Evolutionary conservation across 2,329 filamentous ascomycete genomes (phyloP), one percentile per base, ranked within the genome.

Genomic region (Metarhizium anisopliae): DNA sequence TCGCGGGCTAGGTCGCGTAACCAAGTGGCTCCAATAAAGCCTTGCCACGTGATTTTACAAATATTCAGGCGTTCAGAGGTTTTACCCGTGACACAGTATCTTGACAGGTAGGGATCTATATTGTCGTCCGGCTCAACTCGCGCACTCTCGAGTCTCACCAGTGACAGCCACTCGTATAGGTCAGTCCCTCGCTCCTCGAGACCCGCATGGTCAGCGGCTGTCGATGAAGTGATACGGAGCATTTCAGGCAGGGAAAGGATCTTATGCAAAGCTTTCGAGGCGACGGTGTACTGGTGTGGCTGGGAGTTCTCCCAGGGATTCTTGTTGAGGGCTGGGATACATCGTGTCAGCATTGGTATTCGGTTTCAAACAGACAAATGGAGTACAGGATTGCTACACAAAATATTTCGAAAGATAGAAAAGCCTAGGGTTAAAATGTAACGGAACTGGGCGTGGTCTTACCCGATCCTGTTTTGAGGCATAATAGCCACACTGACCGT

Each of bases 401-500:
- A 42, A 45, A 42, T 1, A 18, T 8, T 30, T 36, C n/a, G 3
- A 30, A 49, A 38, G 8, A 40, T 13, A 4, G 29, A 2, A 40
- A 32, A 11, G 32, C 38, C 3, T n/a, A 18, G n/a, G 16, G 20
- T 45, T 16, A 20, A 18, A 20, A 45, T 7, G 42, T 4, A 35
- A 2, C 18, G 54, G 2, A 1, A 35, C 29, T 47, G 13, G 51
- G 42, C 5, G 29, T 7, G 6, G 16, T 54, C 65, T 57, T 59
- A 70, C 69, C 57, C 47, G 61, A 59, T 49, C 60, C 59, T 25
- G 62, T 72, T 45, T 85, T 68, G 63, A 91, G 86, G 64, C 79
- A 86, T 63, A 94, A 92, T 0, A 97, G 73, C 91, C 93, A 96
- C 1, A 82, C 82, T 25, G 86, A 64, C 1, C 85, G 82, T 49